Base-by-base conservation (phyloP, 1,139 yeast species). In the Cylindricascospora bacillispora region DNA sequence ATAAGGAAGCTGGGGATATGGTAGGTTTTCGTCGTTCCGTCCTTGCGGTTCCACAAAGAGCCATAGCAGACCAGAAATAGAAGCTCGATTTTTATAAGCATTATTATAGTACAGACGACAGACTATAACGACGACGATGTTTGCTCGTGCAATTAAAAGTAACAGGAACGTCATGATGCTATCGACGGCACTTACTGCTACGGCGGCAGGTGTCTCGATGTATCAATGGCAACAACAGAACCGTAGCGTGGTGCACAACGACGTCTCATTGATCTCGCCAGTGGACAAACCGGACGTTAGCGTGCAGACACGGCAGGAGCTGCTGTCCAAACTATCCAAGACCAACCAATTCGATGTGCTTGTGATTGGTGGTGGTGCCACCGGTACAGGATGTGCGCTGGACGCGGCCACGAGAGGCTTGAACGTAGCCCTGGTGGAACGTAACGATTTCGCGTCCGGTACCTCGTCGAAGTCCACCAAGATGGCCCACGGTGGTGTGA, bases 401-500 rank as follows among this genome's bases (percentile, higher is more conserved):
- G 97, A 86, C 57, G 95, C 95, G 22, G 73, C 80, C 13, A 72
- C 93, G 23, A 70, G 97, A 55, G 95, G 95, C 22, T 70, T 85
- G 44, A 80, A 82, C 51, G 95, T 85, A 27, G 83, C 93, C 34
- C 58, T 86, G 36, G 67, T 86, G 38, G 97, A 86, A 57, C 77
- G 78, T 51, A 73, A 73, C 42, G 97, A 86, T 60, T 86, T 79
- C 53, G 93, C 95, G 7, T 65, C 85, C 9, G 95, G 94, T 27
- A 86, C 97, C 11, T 80, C 94, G 4, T 83, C 95, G 19, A 78
- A 86, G 49, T 80, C 93, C n/a, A 86, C 97, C 33, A 86, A 86
- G 60, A 81, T 86, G 75, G 94, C 94, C 26, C 97, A 86, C 54
- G 97, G 97, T 41, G 97, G 97, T 52, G 95, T 86, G 31, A 68